A percentile compares a stretch with the other conserved stretches of the same genome.
Conservation (phyloP, 2,329 filamentous ascomycete genomes). For the Botrytis squamosa region DNA sequence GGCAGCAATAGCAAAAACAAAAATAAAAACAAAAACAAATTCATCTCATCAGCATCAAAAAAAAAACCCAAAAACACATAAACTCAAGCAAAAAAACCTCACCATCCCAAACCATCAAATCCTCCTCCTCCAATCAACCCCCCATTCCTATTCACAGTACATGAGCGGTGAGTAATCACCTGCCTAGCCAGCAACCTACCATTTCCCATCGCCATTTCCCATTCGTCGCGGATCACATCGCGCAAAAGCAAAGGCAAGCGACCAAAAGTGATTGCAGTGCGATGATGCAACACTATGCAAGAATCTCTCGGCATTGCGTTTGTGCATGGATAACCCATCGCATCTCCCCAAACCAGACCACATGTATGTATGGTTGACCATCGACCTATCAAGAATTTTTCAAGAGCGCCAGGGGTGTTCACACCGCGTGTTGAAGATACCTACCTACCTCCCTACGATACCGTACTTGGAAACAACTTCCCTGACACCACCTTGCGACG, state of each 20-base stretch:
- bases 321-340: background rate
- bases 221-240: background rate
- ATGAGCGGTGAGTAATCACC: background rate
- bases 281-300: background rate
- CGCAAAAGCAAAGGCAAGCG: background rate
- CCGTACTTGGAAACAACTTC: background rate
- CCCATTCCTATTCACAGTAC: background rate
- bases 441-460: background rate
- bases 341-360: background rate
- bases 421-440: slow-evolving; percentile 1
- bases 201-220: background rate
- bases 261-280: background rate
- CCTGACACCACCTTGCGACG: background rate
- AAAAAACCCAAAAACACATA: background rate
- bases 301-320: background rate
- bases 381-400: background rate
- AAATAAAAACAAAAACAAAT: background rate
- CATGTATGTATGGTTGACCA: background rate
- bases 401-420: background rate
- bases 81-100: background rate
- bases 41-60: background rate
- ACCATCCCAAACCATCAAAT: background rate
- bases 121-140: background rate
- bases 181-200: background rate
- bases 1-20: background rate